Evolutionary conservation across 441 rosid genomes (phyloP), one percentile per base, ranked within the genome.

Genomic region (Viola pubescens): DNA sequence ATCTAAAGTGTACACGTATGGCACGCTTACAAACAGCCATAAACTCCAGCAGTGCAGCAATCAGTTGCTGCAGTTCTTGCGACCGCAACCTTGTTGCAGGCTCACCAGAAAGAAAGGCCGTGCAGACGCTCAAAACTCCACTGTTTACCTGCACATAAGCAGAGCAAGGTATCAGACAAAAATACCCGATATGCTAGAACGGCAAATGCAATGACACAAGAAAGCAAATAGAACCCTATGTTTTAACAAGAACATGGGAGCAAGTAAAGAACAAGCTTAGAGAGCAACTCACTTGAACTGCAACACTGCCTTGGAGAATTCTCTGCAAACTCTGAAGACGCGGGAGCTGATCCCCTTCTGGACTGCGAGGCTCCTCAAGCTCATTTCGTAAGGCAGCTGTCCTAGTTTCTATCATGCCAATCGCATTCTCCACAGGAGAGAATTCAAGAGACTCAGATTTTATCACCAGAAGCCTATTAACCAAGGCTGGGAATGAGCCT

Each of bases 11-110:
- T 10, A 94, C 96, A 49, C 99, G 80, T 37, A 94, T 90, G 16
- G 99, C 99, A 45, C 99, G 94, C 79, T 94, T 94, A 69, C 99
- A 94, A 58, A 94, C 99, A 0, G 96, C 99, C 99, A 90, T 94
- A 80, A 88, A 94, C 72, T 90, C 99, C 10, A 88, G 95, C 37
- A 90, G 89, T 9, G 99, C 97, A 0, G 99, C 99, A 13, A 94
- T 94, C 5, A 94, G 95, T 76, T 94, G 97, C 73, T 94, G 99
- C 62, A 94, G 78, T 54, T 94, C 99, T 72, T 94, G 99, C 4
- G 91, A 90, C 38, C 96, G 89, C 73, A 94, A 52, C 70, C 99
- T 83, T 6, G 99, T 90, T 40, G 99, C 97, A 10, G 97, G 99
- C 78, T 94, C 99, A 5, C 99, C 99, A 0, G 99, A 94, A 67